Conservation (phyloP, 805 yeast species). For the Suhomyces sp. region DNA sequence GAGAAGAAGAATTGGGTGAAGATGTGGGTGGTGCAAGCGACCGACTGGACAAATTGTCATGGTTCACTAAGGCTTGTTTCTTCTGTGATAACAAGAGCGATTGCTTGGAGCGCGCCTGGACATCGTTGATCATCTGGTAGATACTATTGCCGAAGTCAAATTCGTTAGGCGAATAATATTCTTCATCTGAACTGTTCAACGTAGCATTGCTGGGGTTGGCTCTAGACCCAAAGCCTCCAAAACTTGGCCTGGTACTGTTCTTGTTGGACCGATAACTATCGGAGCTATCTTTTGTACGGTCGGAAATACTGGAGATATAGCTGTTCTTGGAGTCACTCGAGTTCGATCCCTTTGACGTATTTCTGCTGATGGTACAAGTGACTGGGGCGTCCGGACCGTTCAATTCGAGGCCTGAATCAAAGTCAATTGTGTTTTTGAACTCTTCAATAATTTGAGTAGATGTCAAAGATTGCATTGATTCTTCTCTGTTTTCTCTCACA, state of each 20-base stretch:
- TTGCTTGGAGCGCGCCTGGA: neutral
- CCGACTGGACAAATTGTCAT: neutral
- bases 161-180: slow-evolving; percentile 32
- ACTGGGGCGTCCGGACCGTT: neutral
- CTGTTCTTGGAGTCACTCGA: neutral
- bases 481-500: slow-evolving; percentile 9
- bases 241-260: neutral
- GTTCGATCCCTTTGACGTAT: neutral
- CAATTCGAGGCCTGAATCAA: slow-evolving; percentile 6
- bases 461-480: slow-evolving; percentile 23
- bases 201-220: slow-evolving; percentile 6
- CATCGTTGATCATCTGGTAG: slow-evolving; percentile 3
- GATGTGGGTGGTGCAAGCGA: neutral
- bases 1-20: neutral
- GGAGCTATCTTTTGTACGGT: neutral
- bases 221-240: neutral
- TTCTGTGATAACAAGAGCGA: neutral
- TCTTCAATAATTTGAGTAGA: slow-evolving; percentile 26
- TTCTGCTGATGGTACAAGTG: neutral
- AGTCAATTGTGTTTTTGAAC: slow-evolving; percentile 28
- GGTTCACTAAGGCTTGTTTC: neutral
- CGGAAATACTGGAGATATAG: neutral
- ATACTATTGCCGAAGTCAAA: slow-evolving; percentile 12
- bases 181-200: slow-evolving; percentile 28
- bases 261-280: neutral